Base-by-base conservation (phyloP, 148 eudicot genomes). In the Amaranthus palmeri region DNA sequence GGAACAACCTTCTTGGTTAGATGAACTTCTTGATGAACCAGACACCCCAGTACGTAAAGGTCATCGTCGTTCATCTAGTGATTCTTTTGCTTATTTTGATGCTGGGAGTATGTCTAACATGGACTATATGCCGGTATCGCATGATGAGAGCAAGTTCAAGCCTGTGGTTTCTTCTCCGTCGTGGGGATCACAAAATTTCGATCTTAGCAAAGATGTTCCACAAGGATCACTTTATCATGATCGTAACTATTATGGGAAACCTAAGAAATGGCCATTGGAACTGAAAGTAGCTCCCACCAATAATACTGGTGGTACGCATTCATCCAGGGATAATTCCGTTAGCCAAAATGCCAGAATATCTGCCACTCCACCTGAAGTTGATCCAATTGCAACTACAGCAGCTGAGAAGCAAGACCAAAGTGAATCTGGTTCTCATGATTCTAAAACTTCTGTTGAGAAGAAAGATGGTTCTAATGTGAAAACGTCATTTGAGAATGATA, bases 21-120 rank as follows among this genome's bases (percentile, higher is more conserved):
- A 95, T 86, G 99, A 95, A 50, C 96, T 95, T 77, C 89, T 95
- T 14, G 75, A 88, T 76, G 99, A 95, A 85, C 97, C 99, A 52
- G 99, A 95, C 59, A 86, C 97, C 13, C 99, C 93, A 54, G 88
- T 88, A 6, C 80, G 88, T 11, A 92, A 72, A 85, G 96, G 90
- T 46, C 99, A 95, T 76, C 97, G 99, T 15, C 99, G 99, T 72
- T 86, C 97, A 66, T 95, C 97, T 50, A 95, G 99, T 71, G 99
- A 95, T 81, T 95, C 99, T 13, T 93, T 91, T 80, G 85, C 99
- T 57, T 91, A 91, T 83, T 62, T 70, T 66, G 99, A 95, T 73
- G 77, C 78, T 54, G 83, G 80, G 56, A 84, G 74, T 78, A 79
- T 82, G 81, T 83, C 88, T 45, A 82, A 54, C 76, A 67, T 82